Percentiles rank a stretch among this genome's conserved stretches.
Conservation (phyloP, 768 basidiomycete species). For the Tephrocybe sp. region DNA sequence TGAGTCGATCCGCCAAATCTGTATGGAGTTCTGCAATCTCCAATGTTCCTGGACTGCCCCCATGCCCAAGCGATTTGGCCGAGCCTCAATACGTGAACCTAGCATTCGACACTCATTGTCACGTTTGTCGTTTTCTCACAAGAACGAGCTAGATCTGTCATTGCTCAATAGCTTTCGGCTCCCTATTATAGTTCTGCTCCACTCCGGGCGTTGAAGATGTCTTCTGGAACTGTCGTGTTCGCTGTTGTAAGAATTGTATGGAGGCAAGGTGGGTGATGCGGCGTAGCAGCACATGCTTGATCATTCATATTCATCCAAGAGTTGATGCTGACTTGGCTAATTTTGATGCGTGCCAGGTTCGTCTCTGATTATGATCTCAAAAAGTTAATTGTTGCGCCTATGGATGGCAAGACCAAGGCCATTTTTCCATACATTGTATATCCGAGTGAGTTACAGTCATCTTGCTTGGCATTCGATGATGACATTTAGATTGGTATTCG, state of each 20-base stretch:
- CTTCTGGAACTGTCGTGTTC: constrained; percentile 23
- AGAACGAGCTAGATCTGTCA: neutral
- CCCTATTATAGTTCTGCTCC: constrained; percentile 23
- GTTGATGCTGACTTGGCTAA: too few species aligned
- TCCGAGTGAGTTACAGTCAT: constrained; percentile 18
- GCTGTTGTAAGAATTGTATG: constrained; percentile 24
- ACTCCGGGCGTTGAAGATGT: constrained; percentile 18
- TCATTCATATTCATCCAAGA: too few species aligned
- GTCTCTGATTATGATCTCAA: constrained; percentile 16
- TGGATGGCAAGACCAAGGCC: constrained; percentile 22
- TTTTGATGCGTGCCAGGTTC: too few species aligned
- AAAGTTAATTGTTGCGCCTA: constrained; percentile 22
- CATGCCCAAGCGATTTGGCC: constrained; percentile 40
- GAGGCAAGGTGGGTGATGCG: constrained; percentile 13
- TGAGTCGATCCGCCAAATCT: constrained; percentile 29
- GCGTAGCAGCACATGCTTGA: neutral
- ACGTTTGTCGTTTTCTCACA: constrained; percentile 30
- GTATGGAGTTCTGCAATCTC: constrained; percentile 37
- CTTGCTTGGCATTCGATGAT: neutral
- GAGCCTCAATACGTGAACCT: constrained; percentile 45
- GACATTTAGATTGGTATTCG: neutral
- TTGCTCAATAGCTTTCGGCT: neutral
- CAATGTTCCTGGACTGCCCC: constrained; percentile 34
- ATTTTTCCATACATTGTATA: constrained; percentile 30
- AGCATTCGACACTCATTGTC: constrained; percentile 42